Conservation (phyloP, 2,329 filamentous ascomycete species). For the Arthrinium phaeospermum region DNA sequence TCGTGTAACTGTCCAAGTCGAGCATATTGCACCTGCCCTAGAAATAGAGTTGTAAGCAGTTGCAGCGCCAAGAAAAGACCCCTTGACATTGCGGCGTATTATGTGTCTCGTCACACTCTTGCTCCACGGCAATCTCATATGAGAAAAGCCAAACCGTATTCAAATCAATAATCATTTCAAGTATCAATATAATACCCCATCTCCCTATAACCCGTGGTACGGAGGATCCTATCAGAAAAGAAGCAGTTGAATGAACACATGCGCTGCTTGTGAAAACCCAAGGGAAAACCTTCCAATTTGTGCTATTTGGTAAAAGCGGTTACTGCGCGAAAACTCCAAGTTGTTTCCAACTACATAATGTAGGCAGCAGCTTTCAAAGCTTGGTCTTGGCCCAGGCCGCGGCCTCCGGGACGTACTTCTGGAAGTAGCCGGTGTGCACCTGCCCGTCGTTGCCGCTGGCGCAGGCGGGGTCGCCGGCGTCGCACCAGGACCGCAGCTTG, state of each 20-base stretch:
- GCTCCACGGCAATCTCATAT: no score
- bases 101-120: not conserved
- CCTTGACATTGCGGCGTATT: not conserved
- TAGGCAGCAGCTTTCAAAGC: not conserved
- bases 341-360: no score
- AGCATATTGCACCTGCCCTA: not conserved
- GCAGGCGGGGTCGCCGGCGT: slow-evolving; percentile 19
- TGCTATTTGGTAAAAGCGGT: no score
- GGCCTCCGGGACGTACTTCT: slow-evolving; percentile 12
- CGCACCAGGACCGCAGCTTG: slow-evolving; percentile 20
- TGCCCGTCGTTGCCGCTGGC: slow-evolving; percentile 9
- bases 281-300: no score
- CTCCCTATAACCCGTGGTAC: no score
- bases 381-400: slow-evolving; percentile 18
- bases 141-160: not conserved
- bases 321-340: no score
- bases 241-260: no score
- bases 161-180: not conserved
- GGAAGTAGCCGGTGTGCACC: slow-evolving; percentile 11
- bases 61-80: not conserved
- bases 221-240: no score
- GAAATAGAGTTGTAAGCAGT: not conserved
- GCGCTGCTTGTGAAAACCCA: no score
- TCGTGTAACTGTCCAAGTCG: no score
- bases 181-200: not conserved